These are phyloP conservation scores for Xenosphaeropsis pyriputrescens DNA, from an alignment of 2,329 filamentous ascomycete genomes.

Conservation along the genomic window DNA sequence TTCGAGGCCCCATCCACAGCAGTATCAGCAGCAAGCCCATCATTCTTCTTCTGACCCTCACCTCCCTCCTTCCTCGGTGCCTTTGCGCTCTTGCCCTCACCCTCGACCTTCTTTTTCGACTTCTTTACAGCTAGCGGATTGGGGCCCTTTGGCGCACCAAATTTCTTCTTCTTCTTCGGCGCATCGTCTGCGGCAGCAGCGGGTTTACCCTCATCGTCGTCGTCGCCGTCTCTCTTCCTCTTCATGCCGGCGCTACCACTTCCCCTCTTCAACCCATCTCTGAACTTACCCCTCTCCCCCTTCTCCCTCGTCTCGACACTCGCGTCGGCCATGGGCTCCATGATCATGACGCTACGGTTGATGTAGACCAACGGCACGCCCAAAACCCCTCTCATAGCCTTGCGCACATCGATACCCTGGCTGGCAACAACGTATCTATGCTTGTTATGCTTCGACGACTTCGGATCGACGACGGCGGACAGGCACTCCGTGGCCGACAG, in stretches of 20 bases:
- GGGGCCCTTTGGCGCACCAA: slow-evolving; percentile 48
- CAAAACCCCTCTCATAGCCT: slow-evolving; percentile 47
- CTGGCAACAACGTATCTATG: slow-evolving; percentile 67
- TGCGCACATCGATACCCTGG: slow-evolving; percentile 51
- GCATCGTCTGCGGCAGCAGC: slow-evolving; percentile 7
- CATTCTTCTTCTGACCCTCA: slow-evolving; percentile 11
- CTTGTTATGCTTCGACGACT: slow-evolving; percentile 56
- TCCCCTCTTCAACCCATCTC: slow-evolving; percentile 44
- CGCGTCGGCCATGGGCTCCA: slow-evolving; percentile 60
- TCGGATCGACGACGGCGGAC: slow-evolving; percentile 63
- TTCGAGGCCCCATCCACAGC: slow-evolving; percentile 7
- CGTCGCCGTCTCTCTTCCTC: slow-evolving; percentile 19
- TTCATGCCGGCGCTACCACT: slow-evolving; percentile 24
- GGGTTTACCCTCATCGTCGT: slow-evolving; percentile 7
- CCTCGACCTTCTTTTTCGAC: slow-evolving; percentile 33
- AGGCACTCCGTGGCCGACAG: slow-evolving; percentile 58
- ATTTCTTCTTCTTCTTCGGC: slow-evolving; percentile 37
- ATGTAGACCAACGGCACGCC: slow-evolving; percentile 71
- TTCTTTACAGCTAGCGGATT: slow-evolving; percentile 63
- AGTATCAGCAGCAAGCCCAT: not conserved
- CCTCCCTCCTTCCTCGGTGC: slow-evolving; percentile 16
- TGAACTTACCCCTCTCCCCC: slow-evolving; percentile 64
- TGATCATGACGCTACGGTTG: slow-evolving; percentile 62
- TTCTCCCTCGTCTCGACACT: slow-evolving; percentile 47
- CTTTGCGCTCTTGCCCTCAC: slow-evolving; percentile 10